phyloP scores from a whole-genome alignment of 2,329 filamentous ascomycete species.

The Aspergillus unguis region DNA sequence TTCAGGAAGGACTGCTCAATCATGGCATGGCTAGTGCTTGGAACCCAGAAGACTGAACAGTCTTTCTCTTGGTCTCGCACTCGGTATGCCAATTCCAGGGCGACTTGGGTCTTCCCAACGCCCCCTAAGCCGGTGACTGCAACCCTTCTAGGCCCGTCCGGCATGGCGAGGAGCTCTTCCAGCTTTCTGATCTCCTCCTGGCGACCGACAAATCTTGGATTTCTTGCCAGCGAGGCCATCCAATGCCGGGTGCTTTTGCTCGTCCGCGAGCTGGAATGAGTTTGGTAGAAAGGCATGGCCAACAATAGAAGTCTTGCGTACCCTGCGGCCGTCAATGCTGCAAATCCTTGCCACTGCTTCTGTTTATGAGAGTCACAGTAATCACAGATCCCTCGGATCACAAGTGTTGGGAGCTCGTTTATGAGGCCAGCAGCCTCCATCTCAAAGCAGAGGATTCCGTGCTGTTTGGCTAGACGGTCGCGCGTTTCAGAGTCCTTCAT shows the following conservation, averaged over 20 bases:
- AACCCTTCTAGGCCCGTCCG: neutral
- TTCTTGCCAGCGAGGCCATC: neutral
- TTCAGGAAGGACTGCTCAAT: neutral
- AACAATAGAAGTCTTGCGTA: neutral
- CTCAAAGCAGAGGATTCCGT: constrained; percentile 8
- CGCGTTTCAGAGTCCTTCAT: constrained; percentile 7
- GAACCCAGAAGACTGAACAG: constrained; percentile 16
- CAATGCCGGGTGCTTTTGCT: neutral
- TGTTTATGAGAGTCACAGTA: neutral
- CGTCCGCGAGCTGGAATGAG: neutral
- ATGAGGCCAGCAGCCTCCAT: neutral
- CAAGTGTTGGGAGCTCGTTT: neutral
- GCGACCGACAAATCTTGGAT: neutral
- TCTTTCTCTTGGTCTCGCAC: constrained; percentile 6
- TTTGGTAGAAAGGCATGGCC: neutral
- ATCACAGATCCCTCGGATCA: neutral
- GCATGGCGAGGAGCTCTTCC: neutral
- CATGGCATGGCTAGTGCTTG: neutral
- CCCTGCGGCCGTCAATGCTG: neutral
- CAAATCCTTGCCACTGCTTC: neutral
- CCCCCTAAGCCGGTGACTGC: constrained; percentile 14
- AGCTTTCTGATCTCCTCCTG: neutral
- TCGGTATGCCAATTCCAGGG: constrained; percentile 23
- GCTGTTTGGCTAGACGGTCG: neutral
- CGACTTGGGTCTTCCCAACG: constrained; percentile 25